Evolutionary conservation across 1,284 basidiomycete species (phyloP), one percentile per base, ranked within the genome.

Genomic region (Microbotryum violaceum): DNA sequence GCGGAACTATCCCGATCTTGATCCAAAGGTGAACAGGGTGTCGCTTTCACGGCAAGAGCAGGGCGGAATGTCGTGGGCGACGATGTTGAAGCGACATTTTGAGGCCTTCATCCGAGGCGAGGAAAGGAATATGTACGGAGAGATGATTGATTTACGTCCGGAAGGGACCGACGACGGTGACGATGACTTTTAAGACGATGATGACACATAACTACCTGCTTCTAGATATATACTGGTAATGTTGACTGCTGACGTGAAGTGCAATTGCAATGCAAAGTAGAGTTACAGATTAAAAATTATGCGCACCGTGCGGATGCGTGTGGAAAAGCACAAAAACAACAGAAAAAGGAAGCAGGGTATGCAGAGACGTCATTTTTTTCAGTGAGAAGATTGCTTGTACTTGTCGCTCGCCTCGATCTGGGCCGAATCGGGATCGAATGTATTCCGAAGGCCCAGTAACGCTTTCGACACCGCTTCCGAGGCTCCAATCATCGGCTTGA

Each of bases 381-480:
- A 31, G 25, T 27, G 21, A 16, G 56, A 50, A 23, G 42, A 21
- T 46, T 29, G 33, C 55, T 71, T 70, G 59, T 71, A 71, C 56
- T 71, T 71, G 63, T 69, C 70, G 10, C 60, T 62, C 23, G 66
- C 56, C 54, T 64, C 62, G 49, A 56, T 56, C 8, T 60, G 23
- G 46, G 58, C 56, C 31, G 65, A 61, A 23, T 64, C 60, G 6
- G 71, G 70, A 56, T 77, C 75, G 44, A 77, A 64, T 4, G 71
- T 84, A 73, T 97, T 96, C 70, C 93, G 86, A 50, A 98, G 80
- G 6, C 94, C 94, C 62, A 94, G 81, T 53, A 97, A 77, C 3
- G 94, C 94, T 79, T 97, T 94, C 76, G 90, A 88, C 58, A 97
- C 87, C 1, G 94, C 94, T 75, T 94, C 93, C 57, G 87, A 91